Percentiles rank a stretch among this genome's conserved stretches.
Evolutionary conservation across 129 eudicot genomes (phyloP).

Genomic region (Artemisia tridentata): DNA sequence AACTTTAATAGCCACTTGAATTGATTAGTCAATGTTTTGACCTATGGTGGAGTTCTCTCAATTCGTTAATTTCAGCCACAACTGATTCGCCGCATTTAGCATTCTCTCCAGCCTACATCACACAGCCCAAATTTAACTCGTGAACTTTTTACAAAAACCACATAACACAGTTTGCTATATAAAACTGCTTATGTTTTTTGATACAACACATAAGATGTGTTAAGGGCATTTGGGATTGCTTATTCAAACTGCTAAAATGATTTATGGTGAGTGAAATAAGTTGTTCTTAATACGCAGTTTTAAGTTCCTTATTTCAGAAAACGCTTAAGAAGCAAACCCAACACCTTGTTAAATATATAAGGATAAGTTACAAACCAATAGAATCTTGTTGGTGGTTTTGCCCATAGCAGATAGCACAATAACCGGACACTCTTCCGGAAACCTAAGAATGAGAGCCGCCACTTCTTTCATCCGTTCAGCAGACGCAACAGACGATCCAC

Average conservation of each 20-base stretch:
- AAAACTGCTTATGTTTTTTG: background rate
- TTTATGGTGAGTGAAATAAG: background rate
- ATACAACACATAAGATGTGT: no score
- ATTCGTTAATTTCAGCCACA: slow-evolving; percentile 60
- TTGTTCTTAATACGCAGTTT: background rate
- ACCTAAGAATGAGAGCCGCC: slow-evolving; percentile 83
- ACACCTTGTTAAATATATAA: background rate
- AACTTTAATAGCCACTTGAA: background rate
- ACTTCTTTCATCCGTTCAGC: slow-evolving; percentile 91
- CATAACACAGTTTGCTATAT: background rate
- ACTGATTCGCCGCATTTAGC: slow-evolving; percentile 71
- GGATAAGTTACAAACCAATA: slow-evolving; percentile 34
- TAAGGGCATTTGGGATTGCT: no score
- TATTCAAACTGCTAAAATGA: no score
- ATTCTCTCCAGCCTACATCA: slow-evolving; percentile 84
- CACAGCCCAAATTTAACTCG: slow-evolving; percentile 11
- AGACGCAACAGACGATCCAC: slow-evolving; percentile 94
- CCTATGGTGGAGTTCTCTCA: slow-evolving; percentile 83
- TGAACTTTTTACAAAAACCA: background rate
- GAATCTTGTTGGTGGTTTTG: slow-evolving; percentile 85
- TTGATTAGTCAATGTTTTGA: slow-evolving; percentile 12
- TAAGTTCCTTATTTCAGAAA: no score
- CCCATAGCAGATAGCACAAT: slow-evolving; percentile 98
- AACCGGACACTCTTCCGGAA: slow-evolving; percentile 86
- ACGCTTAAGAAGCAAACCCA: no score